Evolutionary conservation across 371 early-diverging fungal species (phyloP), one percentile per base, ranked within the genome.

Genomic region (Nosema muscidifuracis): DNA sequence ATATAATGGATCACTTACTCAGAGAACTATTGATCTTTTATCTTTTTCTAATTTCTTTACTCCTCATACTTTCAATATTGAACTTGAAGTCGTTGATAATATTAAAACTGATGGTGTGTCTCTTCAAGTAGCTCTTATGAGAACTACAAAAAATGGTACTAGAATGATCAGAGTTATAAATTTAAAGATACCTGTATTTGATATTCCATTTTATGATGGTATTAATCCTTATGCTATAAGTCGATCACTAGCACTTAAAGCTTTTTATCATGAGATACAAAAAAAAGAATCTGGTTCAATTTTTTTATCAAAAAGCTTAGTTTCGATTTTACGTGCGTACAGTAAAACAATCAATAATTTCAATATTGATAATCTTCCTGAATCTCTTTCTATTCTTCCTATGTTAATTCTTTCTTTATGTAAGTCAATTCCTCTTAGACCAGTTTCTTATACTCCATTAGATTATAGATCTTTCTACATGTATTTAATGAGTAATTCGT

Each of bases 131-230:
- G 96, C 97, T 0, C 80, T 97, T 38, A 83, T 97, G 44, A 90
- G 93, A 74, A 95, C 93, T 3, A 75, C 36, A 18, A 81, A 83
- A 53, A 81, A 74, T 33, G 86, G 92, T 31, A 93, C 94, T 81
- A 87, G 95, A 30, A 88, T 94, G 44, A 96, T 98, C 76, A 87
- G 97, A 57, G 92, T 97, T 0, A 77, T 93, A 42, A 98, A 95
- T 0, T 81, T 92, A 73, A 88, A 89, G 13, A 80, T 95, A 18
- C 94, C 95, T 4, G 89, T 91, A 1, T 62, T 18, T 12, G 6
- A 47, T 10, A 64, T 44, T 30, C 53, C 73, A 16, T 65, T 78
- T 24, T 74, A 70, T 22, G 56, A 61, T 1, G 10, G 13, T 20
- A 60, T 78, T 6, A 77, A 79, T 71, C 26, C 76, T 20, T 61